phyloP scores from a whole-genome alignment of 176 grass and related monocot genomes.

The Oryza australiensis region DNA sequence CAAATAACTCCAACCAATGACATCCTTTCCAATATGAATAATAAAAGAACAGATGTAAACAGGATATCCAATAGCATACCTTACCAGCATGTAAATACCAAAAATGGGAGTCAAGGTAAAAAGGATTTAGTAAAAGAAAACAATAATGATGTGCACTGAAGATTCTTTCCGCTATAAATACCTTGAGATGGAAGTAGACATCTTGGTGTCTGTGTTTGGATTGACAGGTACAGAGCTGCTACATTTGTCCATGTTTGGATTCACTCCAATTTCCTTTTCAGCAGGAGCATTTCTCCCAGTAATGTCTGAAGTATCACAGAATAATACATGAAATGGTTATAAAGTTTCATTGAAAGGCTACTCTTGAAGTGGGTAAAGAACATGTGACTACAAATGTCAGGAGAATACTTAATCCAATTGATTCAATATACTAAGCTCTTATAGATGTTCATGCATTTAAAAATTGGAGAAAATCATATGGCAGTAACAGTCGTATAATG shows the following conservation, averaged over 20 bases:
- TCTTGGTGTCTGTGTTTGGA: slow-evolving; percentile 48
- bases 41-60: not conserved
- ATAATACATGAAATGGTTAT: slow-evolving; percentile 4
- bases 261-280: slow-evolving; percentile 66
- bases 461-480: slow-evolving; percentile 28
- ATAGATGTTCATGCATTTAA: slow-evolving; percentile 1
- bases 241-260: slow-evolving; percentile 48
- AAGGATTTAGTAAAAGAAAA: slow-evolving; percentile 6
- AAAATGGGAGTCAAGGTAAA: not conserved
- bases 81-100: not conserved
- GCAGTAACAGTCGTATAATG: not conserved
- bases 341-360: not conserved
- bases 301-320: slow-evolving; percentile 43
- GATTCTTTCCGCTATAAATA: slow-evolving; percentile 32
- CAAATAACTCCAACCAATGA: not conserved
- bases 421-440: not conserved
- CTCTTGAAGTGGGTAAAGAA: slow-evolving; percentile 21
- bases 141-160: not conserved
- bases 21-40: not conserved
- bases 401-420: slow-evolving; percentile 1
- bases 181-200: slow-evolving; percentile 51
- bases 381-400: not conserved
- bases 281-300: slow-evolving; percentile 51
- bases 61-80: not conserved
- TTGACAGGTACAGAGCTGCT: slow-evolving; percentile 42